Base-by-base conservation (phyloP, 2,329 filamentous ascomycete species). In the Aspergillus pseudotamarii region DNA sequence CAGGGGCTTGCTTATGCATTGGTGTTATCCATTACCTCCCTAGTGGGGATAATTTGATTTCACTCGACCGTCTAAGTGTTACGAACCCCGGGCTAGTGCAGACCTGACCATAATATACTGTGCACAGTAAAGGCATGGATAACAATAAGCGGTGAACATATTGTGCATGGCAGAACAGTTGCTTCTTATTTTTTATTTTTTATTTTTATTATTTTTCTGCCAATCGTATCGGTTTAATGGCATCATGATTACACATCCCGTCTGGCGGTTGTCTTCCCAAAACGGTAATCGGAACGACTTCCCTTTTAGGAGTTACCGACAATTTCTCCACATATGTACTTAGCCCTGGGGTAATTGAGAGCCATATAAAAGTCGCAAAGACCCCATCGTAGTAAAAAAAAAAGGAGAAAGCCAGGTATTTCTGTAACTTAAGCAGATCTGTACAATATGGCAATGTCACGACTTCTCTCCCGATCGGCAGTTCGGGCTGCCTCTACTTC, bases 401-500 rank as follows among this genome's bases (percentile, higher is more conserved):
- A 26, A 38, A 26, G 21, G 3, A 19, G 3, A 21, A 23, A n/a
- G 16, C n/a, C 28, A n/a, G 8, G 3, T 12, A 26, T 26, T 19
- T 19, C 21, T 16, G 28, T 30, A n/a, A 4, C 38, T n/a, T 4
- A 56, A 26, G 32, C 16, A 64, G 6, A 23, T 12, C 57, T 4
- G 32, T 28, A 16, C 58, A 69, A n/a, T 6, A 75, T 75, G 73
- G 64, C 71, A 1, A 67, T 75, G 58, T 75, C 73, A 57, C 72
- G 63, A 59, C 45, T 75, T 43, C 67, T 78, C 14, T 69, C 74
- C 19, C 73, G 69, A 58, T 63, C 69, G 2, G 65, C 71, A 60
- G 61, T 68, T 43, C 71, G 75, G 10, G 71, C 73, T n/a, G 74
- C 72, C 36, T 73, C 74, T 11, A 74, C 74, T 4, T 69, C 76